Base-by-base conservation (phyloP, 495 filamentous ascomycete genomes). In the Penicilliopsis zonata region DNA sequence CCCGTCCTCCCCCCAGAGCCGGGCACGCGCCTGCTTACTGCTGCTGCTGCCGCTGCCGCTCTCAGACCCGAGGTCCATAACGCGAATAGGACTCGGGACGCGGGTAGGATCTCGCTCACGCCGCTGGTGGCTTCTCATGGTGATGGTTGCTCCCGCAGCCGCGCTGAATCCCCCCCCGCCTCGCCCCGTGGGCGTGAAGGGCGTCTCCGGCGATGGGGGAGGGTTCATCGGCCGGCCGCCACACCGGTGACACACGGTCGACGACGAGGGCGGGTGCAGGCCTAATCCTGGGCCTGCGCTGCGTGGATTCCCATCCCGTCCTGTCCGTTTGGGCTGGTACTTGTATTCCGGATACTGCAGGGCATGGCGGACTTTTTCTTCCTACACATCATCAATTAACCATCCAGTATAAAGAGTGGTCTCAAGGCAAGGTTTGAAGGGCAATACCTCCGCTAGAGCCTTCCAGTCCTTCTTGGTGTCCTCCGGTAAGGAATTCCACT, bases 321-420 rank as follows among this genome's bases (percentile, higher is more conserved):
- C 80, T 46, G 71, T 73, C 33, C 88, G 70, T 18, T 86, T 80
- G 24, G 90, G 90, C 52, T 94, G 86, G 53, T 94, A 98, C 46
- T 85, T 73, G 53, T 98, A 98, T 34, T 82, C 79, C 3, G 90
- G 90, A 51, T 94, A 94, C 53, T 90, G 81, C 39, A 76, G 77
- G 44, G 82, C 80, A 59, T 98, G 90, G 5, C 82, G 80, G 34
- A 75, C 61, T 59, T 96, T 96, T 51, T 96, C 90, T 59, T 94
- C 84, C 76, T 86, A 41, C 19, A 18, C 5, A 13, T 12, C 4
- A 13, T 21, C 20, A 18, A 31, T 30, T 13, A 42, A 28, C 4
- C 5, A 3, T 27, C 5, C n/a, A 6, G 7, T 24, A n/a, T n/a
- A n/a, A 6, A 24, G n/a, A 24, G 6, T 24, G 6, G 6, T 6